Percentiles rank a stretch among this genome's conserved stretches.
These are phyloP conservation scores for Tylopilus plumbeoviolaceoides DNA, from an alignment of 768 basidiomycete genomes.

Conservation along the genomic window DNA sequence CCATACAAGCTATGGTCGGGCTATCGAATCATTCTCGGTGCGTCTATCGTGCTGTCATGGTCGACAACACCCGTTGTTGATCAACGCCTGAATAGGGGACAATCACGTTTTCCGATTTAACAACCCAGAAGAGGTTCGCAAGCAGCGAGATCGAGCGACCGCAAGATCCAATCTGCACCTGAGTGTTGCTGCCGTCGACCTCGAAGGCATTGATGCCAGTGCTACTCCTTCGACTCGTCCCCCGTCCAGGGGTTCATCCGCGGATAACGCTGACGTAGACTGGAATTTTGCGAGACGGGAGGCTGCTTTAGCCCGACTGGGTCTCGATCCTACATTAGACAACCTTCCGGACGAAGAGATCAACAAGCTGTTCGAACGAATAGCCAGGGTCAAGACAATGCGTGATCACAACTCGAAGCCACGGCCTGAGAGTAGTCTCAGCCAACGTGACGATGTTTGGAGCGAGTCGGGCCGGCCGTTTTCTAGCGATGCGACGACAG, in stretches of 20 bases:
- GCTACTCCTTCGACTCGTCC: constrained; percentile 60
- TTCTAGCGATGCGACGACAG: constrained; percentile 74
- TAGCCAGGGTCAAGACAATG: constrained; percentile 86
- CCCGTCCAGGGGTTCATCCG: constrained; percentile 67
- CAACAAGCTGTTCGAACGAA: constrained; percentile 91
- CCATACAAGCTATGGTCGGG: constrained; percentile 88
- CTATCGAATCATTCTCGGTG: constrained; percentile 93
- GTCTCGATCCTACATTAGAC: constrained; percentile 85
- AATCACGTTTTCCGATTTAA: constrained; percentile 98
- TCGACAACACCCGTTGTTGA: constrained; percentile 1
- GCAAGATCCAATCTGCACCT: constrained; percentile 65
- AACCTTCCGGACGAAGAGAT: constrained; percentile 93
- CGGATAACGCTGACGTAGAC: constrained; percentile 73
- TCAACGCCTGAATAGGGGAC: constrained; percentile 55
- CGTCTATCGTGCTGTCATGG: constrained; percentile 13
- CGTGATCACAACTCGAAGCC: constrained; percentile 75
- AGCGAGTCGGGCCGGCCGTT: constrained; percentile 82
- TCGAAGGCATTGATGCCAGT: constrained; percentile 45
- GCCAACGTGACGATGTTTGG: constrained; percentile 85
- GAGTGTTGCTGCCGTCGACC: constrained; percentile 61
- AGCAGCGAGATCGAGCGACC: constrained; percentile 79
- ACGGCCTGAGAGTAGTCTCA: constrained; percentile 87
- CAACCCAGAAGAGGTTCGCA: constrained; percentile 92
- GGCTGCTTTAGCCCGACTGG: constrained; percentile 82
- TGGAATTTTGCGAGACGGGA: constrained; percentile 98